phyloP scores from a whole-genome alignment of 352 stramenopile species.

The Phytophthora quininea region DNA sequence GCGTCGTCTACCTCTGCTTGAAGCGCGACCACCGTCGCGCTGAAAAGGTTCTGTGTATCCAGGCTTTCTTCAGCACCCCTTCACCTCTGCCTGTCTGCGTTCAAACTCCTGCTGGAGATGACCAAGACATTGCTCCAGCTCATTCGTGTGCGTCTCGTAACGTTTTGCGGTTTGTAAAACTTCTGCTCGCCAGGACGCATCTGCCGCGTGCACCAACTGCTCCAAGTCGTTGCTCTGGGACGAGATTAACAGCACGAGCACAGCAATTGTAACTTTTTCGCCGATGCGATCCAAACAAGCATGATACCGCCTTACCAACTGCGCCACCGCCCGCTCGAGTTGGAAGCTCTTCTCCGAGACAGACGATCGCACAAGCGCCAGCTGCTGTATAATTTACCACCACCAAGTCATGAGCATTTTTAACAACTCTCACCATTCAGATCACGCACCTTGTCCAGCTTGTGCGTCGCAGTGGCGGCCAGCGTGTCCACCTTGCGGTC shows the following conservation, averaged over 20 bases:
- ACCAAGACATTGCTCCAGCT: conserved; percentile 28
- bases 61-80: conserved; percentile 59
- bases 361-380: conserved; percentile 55
- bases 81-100: conserved; percentile 46
- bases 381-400: conserved; percentile 37
- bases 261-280: neutral
- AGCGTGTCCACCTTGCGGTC: conserved; percentile 51
- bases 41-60: conserved; percentile 68
- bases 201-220: conserved; percentile 28
- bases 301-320: conserved; percentile 36
- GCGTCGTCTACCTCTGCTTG: conserved; percentile 58
- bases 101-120: conserved; percentile 22
- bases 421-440: neutral
- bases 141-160: conserved; percentile 15
- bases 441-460: conserved; percentile 48
- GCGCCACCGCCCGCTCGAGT: conserved; percentile 48
- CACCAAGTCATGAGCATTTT: too few species aligned
- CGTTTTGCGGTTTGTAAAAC: conserved; percentile 8
- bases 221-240: conserved; percentile 38
- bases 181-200: conserved; percentile 31
- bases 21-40: conserved; percentile 57
- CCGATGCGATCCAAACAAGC: neutral
- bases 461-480: conserved; percentile 43
- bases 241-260: neutral
- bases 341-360: conserved; percentile 65